phyloP scores from a whole-genome alignment of 805 yeast species.

The Middelhovenomyces tepae region DNA sequence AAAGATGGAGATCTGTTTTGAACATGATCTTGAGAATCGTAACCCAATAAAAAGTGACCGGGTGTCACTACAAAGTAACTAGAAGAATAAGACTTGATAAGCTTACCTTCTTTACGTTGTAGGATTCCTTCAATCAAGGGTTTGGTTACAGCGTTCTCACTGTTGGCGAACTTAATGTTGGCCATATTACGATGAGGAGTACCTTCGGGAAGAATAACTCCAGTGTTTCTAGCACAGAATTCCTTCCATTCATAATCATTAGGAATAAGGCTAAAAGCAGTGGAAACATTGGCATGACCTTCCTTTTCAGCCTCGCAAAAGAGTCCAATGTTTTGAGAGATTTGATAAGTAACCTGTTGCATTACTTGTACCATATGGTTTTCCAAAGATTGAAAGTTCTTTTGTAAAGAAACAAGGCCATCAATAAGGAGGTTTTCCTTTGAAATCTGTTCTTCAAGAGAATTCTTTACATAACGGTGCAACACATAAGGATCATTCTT shows the following conservation, averaged over 20 bases:
- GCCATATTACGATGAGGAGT: conserved; percentile 31
- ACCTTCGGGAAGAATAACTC: conserved; percentile 27
- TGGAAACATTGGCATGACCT: conserved; percentile 25
- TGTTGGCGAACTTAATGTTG: conserved; percentile 32
- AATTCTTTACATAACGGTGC: conserved; percentile 30
- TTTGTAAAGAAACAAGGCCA: conserved; percentile 35
- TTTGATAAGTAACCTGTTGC: conserved; percentile 30
- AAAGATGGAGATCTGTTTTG: conserved; percentile 39
- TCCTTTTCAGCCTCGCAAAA: conserved; percentile 26
- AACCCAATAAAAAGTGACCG: conserved; percentile 37
- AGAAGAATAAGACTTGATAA: conserved; percentile 35
- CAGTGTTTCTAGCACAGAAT: conserved; percentile 29
- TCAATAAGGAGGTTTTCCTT: conserved; percentile 41
- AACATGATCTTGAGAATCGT: conserved; percentile 34
- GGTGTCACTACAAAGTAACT: conserved; percentile 40
- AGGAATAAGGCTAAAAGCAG: conserved; percentile 28
- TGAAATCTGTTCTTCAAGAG: conserved; percentile 35
- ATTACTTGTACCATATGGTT: conserved; percentile 35
- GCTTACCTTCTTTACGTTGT: conserved; percentile 36
- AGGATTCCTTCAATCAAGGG: conserved; percentile 43
- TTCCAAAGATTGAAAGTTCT: conserved; percentile 34
- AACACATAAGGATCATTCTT: conserved; percentile 40
- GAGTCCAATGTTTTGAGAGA: conserved; percentile 25
- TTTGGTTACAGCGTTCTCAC: conserved; percentile 31
- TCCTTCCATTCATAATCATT: conserved; percentile 38